phyloP scores from a whole-genome alignment of 2,329 filamentous ascomycete species.

The Phyllosticta capitalensis region DNA sequence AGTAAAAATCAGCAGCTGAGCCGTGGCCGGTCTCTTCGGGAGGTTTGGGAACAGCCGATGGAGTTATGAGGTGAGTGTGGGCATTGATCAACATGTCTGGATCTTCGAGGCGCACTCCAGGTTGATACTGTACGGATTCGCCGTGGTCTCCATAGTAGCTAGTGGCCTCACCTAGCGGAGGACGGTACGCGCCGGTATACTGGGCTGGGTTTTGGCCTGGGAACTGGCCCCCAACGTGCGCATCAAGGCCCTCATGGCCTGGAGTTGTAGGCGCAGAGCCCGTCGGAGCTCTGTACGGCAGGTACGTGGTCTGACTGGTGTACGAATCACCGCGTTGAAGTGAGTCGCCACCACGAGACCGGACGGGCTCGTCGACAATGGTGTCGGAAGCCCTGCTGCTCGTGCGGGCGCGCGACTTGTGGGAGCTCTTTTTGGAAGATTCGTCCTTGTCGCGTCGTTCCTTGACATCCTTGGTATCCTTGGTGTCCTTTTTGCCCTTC shows the following conservation, averaged over 20 bases:
- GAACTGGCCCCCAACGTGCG: constrained; percentile 48
- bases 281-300: constrained; percentile 20
- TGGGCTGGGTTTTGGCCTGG: constrained; percentile 45
- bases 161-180: constrained; percentile 44
- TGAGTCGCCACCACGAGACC: constrained; percentile 15
- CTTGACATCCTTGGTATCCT: constrained; percentile 21
- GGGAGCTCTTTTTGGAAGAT: background rate
- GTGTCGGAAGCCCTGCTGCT: constrained; percentile 20
- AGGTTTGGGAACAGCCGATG: constrained; percentile 42
- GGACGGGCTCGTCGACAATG: constrained; percentile 20
- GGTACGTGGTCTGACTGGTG: constrained; percentile 19
- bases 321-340: constrained; percentile 13
- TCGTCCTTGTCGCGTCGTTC: constrained; percentile 18
- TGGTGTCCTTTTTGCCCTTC: constrained; percentile 20
- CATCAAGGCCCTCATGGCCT: constrained; percentile 2
- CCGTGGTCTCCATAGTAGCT: constrained; percentile 56
- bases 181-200: constrained; percentile 37
- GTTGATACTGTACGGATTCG: constrained; percentile 49
- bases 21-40: constrained; percentile 51
- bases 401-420: constrained; percentile 13
- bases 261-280: constrained; percentile 23
- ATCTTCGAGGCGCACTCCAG: constrained; percentile 46
- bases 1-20: constrained; percentile 50
- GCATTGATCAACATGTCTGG: constrained; percentile 45
- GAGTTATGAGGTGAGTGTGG: constrained; percentile 47